Evolutionary conservation across 2,329 filamentous ascomycete genomes (phyloP).

Genomic region (Trichoderma brevicompactum): DNA sequence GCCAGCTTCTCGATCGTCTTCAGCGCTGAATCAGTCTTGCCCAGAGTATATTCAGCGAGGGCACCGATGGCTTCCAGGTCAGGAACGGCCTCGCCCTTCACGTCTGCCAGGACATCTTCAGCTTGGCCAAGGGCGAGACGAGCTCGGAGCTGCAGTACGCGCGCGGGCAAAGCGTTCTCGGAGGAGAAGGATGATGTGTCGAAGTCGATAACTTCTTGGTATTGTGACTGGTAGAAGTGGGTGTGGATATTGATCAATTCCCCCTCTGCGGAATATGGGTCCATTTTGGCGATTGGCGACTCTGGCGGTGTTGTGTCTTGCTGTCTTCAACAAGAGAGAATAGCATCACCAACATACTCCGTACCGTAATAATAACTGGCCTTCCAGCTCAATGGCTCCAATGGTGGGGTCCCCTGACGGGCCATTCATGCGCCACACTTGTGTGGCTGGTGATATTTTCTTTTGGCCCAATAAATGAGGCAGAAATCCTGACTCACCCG

Average conservation of each 20-base stretch:
- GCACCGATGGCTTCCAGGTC: constrained; percentile 78
- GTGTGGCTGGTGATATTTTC: constrained; percentile 5
- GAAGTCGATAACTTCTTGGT: constrained; percentile 83
- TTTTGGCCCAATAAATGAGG: constrained; percentile 36
- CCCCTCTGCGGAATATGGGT: constrained; percentile 72
- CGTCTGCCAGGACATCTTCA: constrained; percentile 70
- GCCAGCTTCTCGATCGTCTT: constrained; percentile 69
- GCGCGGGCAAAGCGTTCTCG: constrained; percentile 76
- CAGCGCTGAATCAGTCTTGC: constrained; percentile 65
- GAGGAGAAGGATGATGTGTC: constrained; percentile 78
- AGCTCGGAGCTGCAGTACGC: constrained; percentile 78
- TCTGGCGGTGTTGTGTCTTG: constrained; percentile 28
- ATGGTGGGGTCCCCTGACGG: constrained; percentile 30
- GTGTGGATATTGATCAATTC: constrained; percentile 74
- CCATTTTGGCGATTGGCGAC: constrained; percentile 54
- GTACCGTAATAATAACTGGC: constrained; percentile 24
- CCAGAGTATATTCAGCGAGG: constrained; percentile 68
- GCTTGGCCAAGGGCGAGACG: constrained; percentile 82
- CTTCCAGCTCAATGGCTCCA: constrained; percentile 14
- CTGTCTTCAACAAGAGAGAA: constrained; percentile 7
- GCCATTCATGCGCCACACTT: constrained; percentile 21
- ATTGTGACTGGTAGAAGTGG: constrained; percentile 79
- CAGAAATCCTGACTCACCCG: constrained; percentile 24
- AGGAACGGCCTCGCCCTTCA: constrained; percentile 67
- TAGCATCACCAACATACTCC: constrained; percentile 19